A percentile compares a stretch with the other conserved stretches of the same genome.
Evolutionary conservation across 257 asterid species (phyloP).

Genomic region (Phtheirospermum japonicum): DNA sequence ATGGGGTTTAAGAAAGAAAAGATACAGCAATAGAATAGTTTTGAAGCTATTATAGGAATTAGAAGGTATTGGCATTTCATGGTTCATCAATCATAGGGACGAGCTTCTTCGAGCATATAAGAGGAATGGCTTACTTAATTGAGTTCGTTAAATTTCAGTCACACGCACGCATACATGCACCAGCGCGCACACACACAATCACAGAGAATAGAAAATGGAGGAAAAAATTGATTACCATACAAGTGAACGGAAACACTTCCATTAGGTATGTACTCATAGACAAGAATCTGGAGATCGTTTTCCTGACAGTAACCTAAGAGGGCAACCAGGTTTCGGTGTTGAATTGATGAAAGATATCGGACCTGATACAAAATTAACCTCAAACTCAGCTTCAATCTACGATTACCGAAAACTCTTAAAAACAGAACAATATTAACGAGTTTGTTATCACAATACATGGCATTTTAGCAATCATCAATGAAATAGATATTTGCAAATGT

Average conservation of each 20-base stretch:
- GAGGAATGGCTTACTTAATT: not conserved
- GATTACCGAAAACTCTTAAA: constrained; percentile 15
- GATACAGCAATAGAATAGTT: too few species aligned
- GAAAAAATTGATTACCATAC: constrained; percentile 54
- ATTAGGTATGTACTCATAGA: constrained; percentile 84
- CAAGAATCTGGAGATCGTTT: constrained; percentile 78
- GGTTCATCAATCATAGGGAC: constrained; percentile 16
- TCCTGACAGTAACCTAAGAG: constrained; percentile 95
- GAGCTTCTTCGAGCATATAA: constrained; percentile 3
- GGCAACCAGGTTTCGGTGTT: constrained; percentile 77
- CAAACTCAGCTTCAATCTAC: constrained; percentile 28
- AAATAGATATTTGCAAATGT: too few species aligned
- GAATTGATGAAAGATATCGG: constrained; percentile 82
- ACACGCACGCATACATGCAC: constrained; percentile 16
- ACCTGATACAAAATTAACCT: constrained; percentile 59
- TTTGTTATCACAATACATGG: constrained; percentile 3
- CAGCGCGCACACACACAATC: not conserved
- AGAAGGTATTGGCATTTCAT: too few species aligned
- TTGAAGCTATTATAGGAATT: too few species aligned
- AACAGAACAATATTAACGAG: not conserved
- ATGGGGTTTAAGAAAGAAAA: constrained; percentile 2
- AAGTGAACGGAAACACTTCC: constrained; percentile 92
- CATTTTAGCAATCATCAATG: constrained; percentile 9
- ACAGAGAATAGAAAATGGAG: constrained; percentile 15
- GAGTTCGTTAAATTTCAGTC: constrained; percentile 5